Conservation (phyloP, 805 yeast genomes). For the Yamadazyma akitaensis region DNA sequence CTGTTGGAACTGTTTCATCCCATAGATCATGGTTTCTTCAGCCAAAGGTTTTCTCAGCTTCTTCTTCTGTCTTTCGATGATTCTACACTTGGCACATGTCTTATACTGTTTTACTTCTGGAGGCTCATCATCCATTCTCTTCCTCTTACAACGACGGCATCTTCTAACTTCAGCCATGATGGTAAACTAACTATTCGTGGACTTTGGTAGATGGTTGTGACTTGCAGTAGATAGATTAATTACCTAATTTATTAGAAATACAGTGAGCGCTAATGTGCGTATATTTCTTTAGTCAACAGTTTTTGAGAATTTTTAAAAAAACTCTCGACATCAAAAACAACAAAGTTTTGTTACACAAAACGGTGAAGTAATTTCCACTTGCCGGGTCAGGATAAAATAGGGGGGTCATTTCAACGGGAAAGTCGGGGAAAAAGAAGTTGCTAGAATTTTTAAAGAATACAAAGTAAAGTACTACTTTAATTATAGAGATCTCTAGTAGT, state of each 20-base stretch:
- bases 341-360: slow-evolving; percentile 4
- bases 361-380: background rate
- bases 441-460: background rate
- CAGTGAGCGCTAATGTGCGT: slow-evolving; percentile 5
- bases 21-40: slow-evolving; percentile 45
- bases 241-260: background rate
- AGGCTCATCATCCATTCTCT: slow-evolving; percentile 53
- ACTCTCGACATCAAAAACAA: slow-evolving; percentile 8
- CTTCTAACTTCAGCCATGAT: slow-evolving; percentile 25
- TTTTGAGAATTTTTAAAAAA: slow-evolving; percentile 4
- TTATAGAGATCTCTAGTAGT: background rate
- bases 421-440: background rate
- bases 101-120: slow-evolving; percentile 55
- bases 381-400: background rate
- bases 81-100: slow-evolving; percentile 57
- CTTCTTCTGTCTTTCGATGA: slow-evolving; percentile 48
- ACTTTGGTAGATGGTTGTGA: background rate
- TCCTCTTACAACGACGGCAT: slow-evolving; percentile 57
- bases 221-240: background rate
- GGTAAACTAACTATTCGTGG: background rate
- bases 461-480: too few species aligned
- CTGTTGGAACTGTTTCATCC: slow-evolving; percentile 43
- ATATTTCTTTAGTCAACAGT: slow-evolving; percentile 1
- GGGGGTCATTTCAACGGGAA: background rate
- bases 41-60: slow-evolving; percentile 44